A percentile compares a stretch with the other conserved stretches of the same genome.
These are phyloP conservation scores for Colletotrichum siamense DNA, from an alignment of 2,329 filamentous ascomycete genomes.

Conservation along the genomic window DNA sequence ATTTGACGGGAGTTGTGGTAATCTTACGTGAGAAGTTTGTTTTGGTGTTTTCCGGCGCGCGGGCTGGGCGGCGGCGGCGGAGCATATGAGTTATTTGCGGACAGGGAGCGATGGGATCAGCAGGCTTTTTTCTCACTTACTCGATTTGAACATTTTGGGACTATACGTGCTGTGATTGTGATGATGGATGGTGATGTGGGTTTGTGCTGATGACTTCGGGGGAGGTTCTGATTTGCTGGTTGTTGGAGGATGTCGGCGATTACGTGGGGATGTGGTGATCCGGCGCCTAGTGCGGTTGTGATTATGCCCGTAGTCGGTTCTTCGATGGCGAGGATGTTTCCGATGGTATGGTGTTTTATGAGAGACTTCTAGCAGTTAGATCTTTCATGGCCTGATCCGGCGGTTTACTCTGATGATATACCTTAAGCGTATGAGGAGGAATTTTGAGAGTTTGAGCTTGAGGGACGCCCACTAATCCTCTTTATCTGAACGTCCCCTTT, in stretches of 20 bases:
- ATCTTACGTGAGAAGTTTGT: slow-evolving; percentile 10
- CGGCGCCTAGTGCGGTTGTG: neutral
- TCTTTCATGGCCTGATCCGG: neutral
- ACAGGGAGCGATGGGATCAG: neutral
- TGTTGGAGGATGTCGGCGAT: neutral
- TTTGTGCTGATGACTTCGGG: neutral
- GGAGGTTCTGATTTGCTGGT: neutral
- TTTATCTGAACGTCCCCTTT: neutral
- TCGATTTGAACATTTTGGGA: neutral
- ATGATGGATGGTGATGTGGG: neutral
- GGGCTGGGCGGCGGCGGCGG: neutral
- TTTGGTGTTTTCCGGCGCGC: neutral
- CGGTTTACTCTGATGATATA: accelerated
- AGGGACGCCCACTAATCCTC: neutral
- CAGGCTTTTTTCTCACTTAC: neutral
- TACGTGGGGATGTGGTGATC: neutral
- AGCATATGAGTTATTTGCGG: neutral
- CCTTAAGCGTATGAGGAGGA: neutral
- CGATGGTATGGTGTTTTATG: neutral
- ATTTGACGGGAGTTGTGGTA: neutral
- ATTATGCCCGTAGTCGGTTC: neutral
- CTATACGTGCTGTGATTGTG: neutral
- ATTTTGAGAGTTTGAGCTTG: neutral
- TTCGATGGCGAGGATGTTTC: neutral
- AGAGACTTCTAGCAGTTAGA: neutral